phyloP scores from a whole-genome alignment of 371 early-diverging fungal genomes.

The Rhizopus sp. region DNA sequence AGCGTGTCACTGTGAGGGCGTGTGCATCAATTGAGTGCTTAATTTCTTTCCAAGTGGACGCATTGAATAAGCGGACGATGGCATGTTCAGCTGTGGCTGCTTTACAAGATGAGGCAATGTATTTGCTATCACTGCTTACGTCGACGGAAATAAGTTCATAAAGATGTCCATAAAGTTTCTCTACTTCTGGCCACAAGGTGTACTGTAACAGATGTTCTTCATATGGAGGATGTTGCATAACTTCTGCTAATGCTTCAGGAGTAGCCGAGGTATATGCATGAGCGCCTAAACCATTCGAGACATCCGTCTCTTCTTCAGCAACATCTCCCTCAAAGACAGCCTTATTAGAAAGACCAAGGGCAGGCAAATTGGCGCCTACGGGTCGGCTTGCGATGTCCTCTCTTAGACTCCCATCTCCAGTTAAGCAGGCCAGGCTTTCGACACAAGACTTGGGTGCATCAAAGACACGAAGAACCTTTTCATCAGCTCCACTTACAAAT shows the following conservation, averaged over 20 bases:
- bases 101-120: slow-evolving; percentile 84
- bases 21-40: slow-evolving; percentile 70
- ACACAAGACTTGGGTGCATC: slow-evolving; percentile 86
- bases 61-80: slow-evolving; percentile 72
- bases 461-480: slow-evolving; percentile 91
- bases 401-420: slow-evolving; percentile 41
- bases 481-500: slow-evolving; percentile 93
- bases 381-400: slow-evolving; percentile 60
- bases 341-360: slow-evolving; percentile 95
- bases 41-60: slow-evolving; percentile 73
- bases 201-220: slow-evolving; percentile 87
- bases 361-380: slow-evolving; percentile 84
- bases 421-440: slow-evolving; percentile 58
- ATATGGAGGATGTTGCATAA: slow-evolving; percentile 75
- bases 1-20: slow-evolving; percentile 82
- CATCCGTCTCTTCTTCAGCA: slow-evolving; percentile 46
- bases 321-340: slow-evolving; percentile 75
- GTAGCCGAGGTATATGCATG: slow-evolving; percentile 45
- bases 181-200: slow-evolving; percentile 97
- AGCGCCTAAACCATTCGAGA: slow-evolving; percentile 28
- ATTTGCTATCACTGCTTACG: slow-evolving; percentile 66
- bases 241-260: slow-evolving; percentile 52
- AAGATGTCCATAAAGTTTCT: slow-evolving; percentile 94
- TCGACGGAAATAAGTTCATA: slow-evolving; percentile 87
- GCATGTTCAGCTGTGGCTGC: slow-evolving; percentile 80